Conservation (phyloP, 345 rosid genomes). For the Bruguiera parviflora region DNA sequence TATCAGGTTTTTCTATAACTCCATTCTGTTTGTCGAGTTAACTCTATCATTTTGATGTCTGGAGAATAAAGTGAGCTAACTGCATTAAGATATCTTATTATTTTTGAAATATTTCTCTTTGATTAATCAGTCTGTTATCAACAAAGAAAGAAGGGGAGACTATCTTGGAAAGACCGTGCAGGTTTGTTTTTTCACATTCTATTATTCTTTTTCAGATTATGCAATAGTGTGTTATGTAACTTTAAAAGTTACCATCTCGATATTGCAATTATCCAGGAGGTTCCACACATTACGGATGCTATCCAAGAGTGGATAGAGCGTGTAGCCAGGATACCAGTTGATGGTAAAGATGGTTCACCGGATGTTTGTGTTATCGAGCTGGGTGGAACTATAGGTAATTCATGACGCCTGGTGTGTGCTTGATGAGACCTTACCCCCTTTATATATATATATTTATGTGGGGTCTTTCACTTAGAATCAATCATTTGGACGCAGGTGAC, state of each 20-base stretch:
- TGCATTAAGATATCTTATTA: neutral
- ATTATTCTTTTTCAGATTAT: neutral
- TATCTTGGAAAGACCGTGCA: conserved; percentile 97
- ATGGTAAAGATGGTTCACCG: conserved; percentile 76
- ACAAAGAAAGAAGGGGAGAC: conserved; percentile 94
- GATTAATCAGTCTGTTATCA: conserved; percentile 61
- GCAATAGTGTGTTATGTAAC: neutral
- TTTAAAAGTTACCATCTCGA: neutral
- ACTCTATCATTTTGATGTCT: neutral
- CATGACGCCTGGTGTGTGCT: neutral
- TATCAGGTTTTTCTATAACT: conserved; percentile 53
- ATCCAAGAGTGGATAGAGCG: conserved; percentile 97
- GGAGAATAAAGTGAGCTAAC: neutral
- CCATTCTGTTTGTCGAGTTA: neutral
- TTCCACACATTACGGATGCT: conserved; percentile 94
- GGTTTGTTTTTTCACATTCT: conserved; percentile 35
- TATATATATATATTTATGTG: neutral
- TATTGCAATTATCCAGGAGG: conserved; percentile 52
- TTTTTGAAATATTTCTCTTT: neutral
- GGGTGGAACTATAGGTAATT: conserved; percentile 93
- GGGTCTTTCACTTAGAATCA: neutral
- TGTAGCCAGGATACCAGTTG: conserved; percentile 79
- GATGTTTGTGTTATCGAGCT: conserved; percentile 98
- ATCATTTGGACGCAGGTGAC: conserved; percentile 60
- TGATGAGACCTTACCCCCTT: conserved; percentile 1